Evolutionary conservation across 2,329 filamentous ascomycete genomes (phyloP), one percentile per base, ranked within the genome.

Genomic region (Talaromyces sp.): DNA sequence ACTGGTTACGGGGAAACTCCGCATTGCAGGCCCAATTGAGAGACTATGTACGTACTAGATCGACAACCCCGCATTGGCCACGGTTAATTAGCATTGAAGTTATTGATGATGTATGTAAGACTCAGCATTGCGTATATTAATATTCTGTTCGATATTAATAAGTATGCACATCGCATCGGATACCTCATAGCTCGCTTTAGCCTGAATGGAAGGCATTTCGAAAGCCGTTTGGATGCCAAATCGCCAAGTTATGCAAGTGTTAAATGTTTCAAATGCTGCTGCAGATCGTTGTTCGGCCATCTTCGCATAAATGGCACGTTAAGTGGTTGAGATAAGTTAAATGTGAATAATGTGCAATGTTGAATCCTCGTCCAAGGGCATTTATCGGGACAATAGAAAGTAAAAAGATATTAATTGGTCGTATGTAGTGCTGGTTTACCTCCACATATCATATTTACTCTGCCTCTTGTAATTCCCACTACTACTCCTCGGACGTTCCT

Each of bases 391-490:
- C 14, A 38, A 8, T 38, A 17, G 12, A 12, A 17, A 6, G 35
- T 38, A 38, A 38, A 26, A 38, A 38, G n/a, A 17, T n/a, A 38
- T 38, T 38, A 17, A 38, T 38, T 38, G 3, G 17, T n/a, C 17
- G 35, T 12, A 52, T 52, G 26, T 12, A 8, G n/a, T 21, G 26
- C 24, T 21, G n/a, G 10, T 11, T 58, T 32, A 77, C 51, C 75
- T 68, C 75, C 75, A 77, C 17, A 77, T 48, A 69, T 77, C 75
- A 59, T 68, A 66, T 53, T 68, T 70, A 57, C 71, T 75, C 19
- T 69, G 66, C n/a, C 72, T 66, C 60, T 64, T 70, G 58, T 67
- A 68, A 17, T 17, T 21, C 27, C 67, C 70, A 8, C 69, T 65
- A 55, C 72, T 74, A 57, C 74, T 78, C 63, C 66, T 67, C 3